Conservation (phyloP, 2,329 filamentous ascomycete species). For the Rhexocercosporidium sp. region DNA sequence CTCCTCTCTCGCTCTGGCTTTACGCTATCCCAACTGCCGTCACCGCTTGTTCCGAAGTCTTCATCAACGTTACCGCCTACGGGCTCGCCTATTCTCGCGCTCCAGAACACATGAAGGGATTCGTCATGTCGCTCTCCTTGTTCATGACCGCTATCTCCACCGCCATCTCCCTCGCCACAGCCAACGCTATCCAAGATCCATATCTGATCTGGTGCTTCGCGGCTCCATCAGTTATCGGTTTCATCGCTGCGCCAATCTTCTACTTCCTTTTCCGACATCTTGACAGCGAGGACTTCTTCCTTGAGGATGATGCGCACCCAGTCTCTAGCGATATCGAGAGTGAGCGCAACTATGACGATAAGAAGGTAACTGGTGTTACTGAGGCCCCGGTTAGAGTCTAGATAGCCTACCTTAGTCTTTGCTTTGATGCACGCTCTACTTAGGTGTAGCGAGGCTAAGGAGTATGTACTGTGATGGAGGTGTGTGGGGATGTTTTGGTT, state of each 20-base stretch:
- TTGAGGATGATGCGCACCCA: slow-evolving; percentile 11
- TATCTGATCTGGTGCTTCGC: slow-evolving; percentile 75
- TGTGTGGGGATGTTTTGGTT: not conserved
- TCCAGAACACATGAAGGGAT: slow-evolving; percentile 78
- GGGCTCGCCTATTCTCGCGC: slow-evolving; percentile 81
- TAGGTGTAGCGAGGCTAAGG: not conserved
- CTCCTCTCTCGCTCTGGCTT: slow-evolving; percentile 35
- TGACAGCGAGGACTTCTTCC: slow-evolving; percentile 63
- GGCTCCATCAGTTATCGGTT: slow-evolving; percentile 64
- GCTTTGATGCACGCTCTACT: not conserved
- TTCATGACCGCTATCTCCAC: slow-evolving; percentile 67
- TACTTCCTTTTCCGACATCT: slow-evolving; percentile 70
- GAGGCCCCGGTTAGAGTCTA: slow-evolving; percentile 3
- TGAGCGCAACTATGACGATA: slow-evolving; percentile 9
- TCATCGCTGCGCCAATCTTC: slow-evolving; percentile 65
- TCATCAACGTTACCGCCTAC: slow-evolving; percentile 64
- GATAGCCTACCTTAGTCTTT: not conserved
- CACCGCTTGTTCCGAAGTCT: slow-evolving; percentile 60
- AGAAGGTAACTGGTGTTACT: slow-evolving; percentile 2
- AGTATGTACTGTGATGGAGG: not conserved
- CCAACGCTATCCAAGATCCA: slow-evolving; percentile 55
- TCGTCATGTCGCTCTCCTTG: slow-evolving; percentile 71
- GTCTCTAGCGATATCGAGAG: not conserved
- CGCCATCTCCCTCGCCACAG: slow-evolving; percentile 28
- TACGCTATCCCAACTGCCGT: slow-evolving; percentile 49